Percentiles rank a stretch among this genome's conserved stretches.
Conservation (phyloP, 108 stramenopile genomes). For the Tribonema minus region DNA sequence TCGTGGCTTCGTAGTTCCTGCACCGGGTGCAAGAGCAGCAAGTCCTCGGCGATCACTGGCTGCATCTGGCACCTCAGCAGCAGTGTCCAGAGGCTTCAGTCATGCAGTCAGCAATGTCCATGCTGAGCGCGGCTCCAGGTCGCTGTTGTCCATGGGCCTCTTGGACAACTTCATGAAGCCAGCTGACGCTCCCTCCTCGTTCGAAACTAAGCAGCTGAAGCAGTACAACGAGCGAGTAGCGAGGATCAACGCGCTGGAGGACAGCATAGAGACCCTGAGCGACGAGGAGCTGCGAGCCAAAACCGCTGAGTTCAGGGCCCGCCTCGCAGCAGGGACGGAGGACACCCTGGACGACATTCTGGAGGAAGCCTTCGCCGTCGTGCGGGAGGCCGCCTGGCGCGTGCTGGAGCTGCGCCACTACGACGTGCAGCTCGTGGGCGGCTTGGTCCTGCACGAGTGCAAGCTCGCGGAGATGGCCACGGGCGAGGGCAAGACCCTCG, state of each 20-base stretch:
- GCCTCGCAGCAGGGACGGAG: constrained; percentile 66
- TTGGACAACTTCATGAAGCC: too few relatives aligned
- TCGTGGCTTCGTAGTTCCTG: too few relatives aligned
- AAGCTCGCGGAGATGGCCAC: constrained; percentile 91
- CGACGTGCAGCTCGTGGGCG: constrained; percentile 88
- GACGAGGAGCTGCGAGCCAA: constrained; percentile 81
- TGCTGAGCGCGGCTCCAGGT: too few relatives aligned
- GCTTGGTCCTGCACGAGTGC: constrained; percentile 81
- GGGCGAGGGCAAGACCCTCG: constrained; percentile 92
- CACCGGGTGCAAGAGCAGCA: too few relatives aligned
- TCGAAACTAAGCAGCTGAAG: too few relatives aligned
- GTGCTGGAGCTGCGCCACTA: constrained; percentile 85
- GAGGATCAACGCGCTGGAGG: constrained; percentile 74
- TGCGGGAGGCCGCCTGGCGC: constrained; percentile 92
- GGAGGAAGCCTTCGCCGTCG: constrained; percentile 90
- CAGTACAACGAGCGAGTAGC: constrained; percentile 70
- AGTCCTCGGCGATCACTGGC: too few relatives aligned
- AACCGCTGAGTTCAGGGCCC: constrained; percentile 67
- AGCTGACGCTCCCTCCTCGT: too few relatives aligned
- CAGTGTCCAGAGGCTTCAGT: too few relatives aligned
- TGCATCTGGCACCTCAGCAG: too few relatives aligned
- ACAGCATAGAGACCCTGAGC: constrained; percentile 69
- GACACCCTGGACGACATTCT: constrained; percentile 71
- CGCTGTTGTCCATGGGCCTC: too few relatives aligned
- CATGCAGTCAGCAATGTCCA: too few relatives aligned